These are phyloP conservation scores for Aspergillus ruber DNA, from an alignment of 2,329 filamentous ascomycete genomes.

Conservation along the genomic window DNA sequence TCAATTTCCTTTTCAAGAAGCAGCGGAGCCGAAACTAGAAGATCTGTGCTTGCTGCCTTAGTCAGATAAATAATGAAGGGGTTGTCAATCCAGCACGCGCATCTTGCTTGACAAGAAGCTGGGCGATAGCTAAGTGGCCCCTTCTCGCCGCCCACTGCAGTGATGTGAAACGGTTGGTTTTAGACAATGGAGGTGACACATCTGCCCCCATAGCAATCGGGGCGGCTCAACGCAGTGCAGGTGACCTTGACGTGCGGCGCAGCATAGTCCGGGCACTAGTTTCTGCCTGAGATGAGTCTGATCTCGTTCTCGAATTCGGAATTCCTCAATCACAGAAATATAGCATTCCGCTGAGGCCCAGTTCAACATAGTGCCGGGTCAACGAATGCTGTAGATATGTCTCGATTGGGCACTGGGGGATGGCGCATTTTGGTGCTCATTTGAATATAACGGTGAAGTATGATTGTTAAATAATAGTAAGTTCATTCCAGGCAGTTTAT, in stretches of 20 bases:
- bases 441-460: too few species aligned
- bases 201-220: background rate
- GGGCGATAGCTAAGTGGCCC: background rate
- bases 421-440: too few species aligned
- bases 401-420: too few species aligned
- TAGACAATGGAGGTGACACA: background rate
- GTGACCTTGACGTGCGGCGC: background rate
- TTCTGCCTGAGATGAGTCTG: background rate
- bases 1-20: background rate
- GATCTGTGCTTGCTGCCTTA: background rate
- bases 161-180: background rate
- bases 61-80: too few species aligned
- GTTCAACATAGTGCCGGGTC: too few species aligned
- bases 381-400: too few species aligned
- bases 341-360: too few species aligned
- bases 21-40: background rate
- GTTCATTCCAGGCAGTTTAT: too few species aligned
- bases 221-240: background rate
- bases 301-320: background rate
- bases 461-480: too few species aligned
- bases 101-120: background rate
- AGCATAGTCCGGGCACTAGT: background rate
- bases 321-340: background rate
- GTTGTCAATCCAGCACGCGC: too few species aligned
- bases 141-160: background rate